Evolutionary conservation across 2,329 filamentous ascomycete species (phyloP), one percentile per base, ranked within the genome.

Genomic region (Domatiomyces catenatus): DNA sequence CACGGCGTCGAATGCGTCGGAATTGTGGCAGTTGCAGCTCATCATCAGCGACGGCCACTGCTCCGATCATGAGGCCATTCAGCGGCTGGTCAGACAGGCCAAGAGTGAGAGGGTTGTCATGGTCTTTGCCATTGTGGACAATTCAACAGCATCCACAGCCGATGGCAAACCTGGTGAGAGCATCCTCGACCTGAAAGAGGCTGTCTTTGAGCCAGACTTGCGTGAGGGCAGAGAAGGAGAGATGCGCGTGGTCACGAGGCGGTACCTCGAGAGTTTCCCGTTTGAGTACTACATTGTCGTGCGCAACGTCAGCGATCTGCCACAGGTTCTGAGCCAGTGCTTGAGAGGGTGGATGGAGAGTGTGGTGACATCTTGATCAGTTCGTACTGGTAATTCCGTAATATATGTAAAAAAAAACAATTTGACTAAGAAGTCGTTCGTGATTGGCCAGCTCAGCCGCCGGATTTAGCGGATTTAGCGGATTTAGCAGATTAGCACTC

Each of bases 281-380:
- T 99, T 99, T 70, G 81, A 84, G 65, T 98, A 95, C 71, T 99
- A 96, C 65, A 71, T 98, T 50, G 86, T 98, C 59, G 92, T 98
- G 52, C 81, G 90, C 58, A 81, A 96, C 69, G 81, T 98, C 46
- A 81, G 84, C 61, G 92, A 98, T 67, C 73, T 99, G 62, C 92
- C 93, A 3, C 81, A 80, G 32, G 89, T 95, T 44, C 67, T 99
- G 67, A 86, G 88, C 12, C 85, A 85, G 24, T 76, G 94, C 58
- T 69, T 99, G 70, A 83, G 90, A 69, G 93, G 93, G 58, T 98
- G 93, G 93, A 95, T 99, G 74, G 82, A 85, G 3, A 79, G 82
- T 63, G 77, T 82, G 59, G 78, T 78, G 12, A 49, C 19, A 45
- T 45, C 43, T 12, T 45, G 43, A 45, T 55, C 42, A 43, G 15